Percentiles rank a stretch among this genome's conserved stretches.
Evolutionary conservation across 139 green algal species (phyloP).

Genomic region (Tetraselmis chui): DNA sequence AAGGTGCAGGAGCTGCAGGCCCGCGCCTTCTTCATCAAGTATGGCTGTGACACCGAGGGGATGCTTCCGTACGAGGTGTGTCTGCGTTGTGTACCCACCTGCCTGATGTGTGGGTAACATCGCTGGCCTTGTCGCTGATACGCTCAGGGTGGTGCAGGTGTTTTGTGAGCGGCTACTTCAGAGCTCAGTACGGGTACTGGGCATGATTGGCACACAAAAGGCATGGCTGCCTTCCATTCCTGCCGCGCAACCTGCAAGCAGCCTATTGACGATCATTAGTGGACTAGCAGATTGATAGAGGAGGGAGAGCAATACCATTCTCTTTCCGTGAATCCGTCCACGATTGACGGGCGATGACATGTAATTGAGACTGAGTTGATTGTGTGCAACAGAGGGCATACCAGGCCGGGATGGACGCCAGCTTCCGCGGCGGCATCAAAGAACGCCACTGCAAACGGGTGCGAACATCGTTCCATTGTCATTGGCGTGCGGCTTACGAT

Average conservation of each 20-base stretch:
- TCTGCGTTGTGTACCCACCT: too few species aligned
- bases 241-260: too few species aligned
- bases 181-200: conserved; percentile 26
- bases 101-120: too few species aligned
- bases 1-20: conserved; percentile 38
- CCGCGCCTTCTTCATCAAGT: conserved; percentile 44
- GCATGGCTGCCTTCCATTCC: too few species aligned
- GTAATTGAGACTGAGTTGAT: background rate
- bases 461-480: too few species aligned
- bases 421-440: conserved; percentile 14
- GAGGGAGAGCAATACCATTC: too few species aligned
- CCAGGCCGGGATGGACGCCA: conserved; percentile 19
- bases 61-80: conserved; percentile 49
- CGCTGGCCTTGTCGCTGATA: too few species aligned
- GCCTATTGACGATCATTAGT: too few species aligned
- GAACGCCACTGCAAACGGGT: conserved; percentile 5
- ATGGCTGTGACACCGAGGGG: conserved; percentile 35
- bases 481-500: too few species aligned
- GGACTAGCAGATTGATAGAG: too few species aligned
- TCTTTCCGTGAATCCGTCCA: too few species aligned
- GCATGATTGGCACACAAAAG: conserved; percentile 42
- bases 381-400: conserved; percentile 31
- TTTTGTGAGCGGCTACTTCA: background rate
- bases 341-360: too few species aligned
- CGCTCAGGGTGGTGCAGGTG: background rate